Conservation (phyloP, 2,329 filamentous ascomycete species). For the Colletotrichum sp. region DNA sequence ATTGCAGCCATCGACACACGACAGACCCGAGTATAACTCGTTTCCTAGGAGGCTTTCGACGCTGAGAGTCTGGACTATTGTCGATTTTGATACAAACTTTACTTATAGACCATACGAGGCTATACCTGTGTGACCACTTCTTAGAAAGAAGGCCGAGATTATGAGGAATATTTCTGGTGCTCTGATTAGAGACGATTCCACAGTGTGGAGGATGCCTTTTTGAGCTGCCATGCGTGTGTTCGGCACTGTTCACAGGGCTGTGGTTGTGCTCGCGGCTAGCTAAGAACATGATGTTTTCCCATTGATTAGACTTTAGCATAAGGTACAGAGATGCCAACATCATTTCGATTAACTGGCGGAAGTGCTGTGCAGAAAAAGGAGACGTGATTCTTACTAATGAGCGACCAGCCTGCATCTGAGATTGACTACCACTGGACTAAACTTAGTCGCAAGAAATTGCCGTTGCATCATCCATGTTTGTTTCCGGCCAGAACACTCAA, state of each 20-base stretch:
- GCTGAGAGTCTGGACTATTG: not conserved
- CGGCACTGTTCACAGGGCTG: not conserved
- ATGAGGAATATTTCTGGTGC: not conserved
- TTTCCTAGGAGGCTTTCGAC: not conserved
- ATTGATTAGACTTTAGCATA: not conserved
- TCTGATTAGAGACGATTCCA: not conserved
- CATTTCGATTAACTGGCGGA: accelerated
- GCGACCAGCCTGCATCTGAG: accelerated
- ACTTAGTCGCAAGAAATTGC: not conserved
- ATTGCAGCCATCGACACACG: not conserved
- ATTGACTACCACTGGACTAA: not conserved
- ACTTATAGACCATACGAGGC: not conserved
- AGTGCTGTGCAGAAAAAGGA: not conserved
- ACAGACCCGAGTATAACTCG: not conserved
- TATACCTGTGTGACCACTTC: accelerated
- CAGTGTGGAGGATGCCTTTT: accelerated
- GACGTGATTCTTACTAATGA: not conserved
- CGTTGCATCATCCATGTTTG: accelerated
- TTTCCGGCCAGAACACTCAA: not conserved
- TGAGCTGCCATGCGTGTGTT: accelerated
- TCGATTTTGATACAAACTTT: not conserved
- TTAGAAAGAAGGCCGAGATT: accelerated
- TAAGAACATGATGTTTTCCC: accelerated
- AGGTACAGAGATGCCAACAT: not conserved
- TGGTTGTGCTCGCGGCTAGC: too few species aligned